A percentile compares a stretch with the other conserved stretches of the same genome.
phyloP scores from a whole-genome alignment of 2,329 filamentous ascomycete genomes.

The Chrysoporthe cubensis region DNA sequence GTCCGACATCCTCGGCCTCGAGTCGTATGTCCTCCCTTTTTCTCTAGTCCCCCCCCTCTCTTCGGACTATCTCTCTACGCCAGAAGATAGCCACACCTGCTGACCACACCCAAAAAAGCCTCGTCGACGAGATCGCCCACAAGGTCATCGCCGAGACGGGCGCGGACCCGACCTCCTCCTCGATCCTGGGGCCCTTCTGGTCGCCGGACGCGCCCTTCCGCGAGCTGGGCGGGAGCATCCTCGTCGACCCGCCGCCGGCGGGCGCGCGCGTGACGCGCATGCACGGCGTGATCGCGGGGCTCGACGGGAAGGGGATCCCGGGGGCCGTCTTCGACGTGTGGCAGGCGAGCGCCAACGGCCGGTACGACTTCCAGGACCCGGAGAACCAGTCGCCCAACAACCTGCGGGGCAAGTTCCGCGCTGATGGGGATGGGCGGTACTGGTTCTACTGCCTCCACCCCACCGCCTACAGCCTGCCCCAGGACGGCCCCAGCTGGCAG shows the following conservation, averaged over 20 bases:
- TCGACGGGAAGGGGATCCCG: slow-evolving; percentile 32
- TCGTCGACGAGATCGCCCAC: slow-evolving; percentile 68
- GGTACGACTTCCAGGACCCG: slow-evolving; percentile 66
- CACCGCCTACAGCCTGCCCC: slow-evolving; percentile 63
- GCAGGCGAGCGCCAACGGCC: slow-evolving; percentile 62
- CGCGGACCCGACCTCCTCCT: slow-evolving; percentile 60
- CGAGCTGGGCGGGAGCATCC: slow-evolving; percentile 57
- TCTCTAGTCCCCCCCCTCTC: no score
- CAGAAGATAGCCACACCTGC: neutral
- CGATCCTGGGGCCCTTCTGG: slow-evolving; percentile 72
- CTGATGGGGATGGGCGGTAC: slow-evolving; percentile 63
- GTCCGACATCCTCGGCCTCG: slow-evolving; percentile 65
- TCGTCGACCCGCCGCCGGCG: slow-evolving; percentile 46
- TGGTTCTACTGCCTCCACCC: slow-evolving; percentile 67
- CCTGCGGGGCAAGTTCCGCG: slow-evolving; percentile 66
- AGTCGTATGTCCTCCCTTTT: slow-evolving; percentile 41
- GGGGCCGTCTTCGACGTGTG: slow-evolving; percentile 63
- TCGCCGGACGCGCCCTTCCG: slow-evolving; percentile 61
- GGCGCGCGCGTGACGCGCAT: slow-evolving; percentile 53
- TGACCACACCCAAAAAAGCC: slow-evolving; percentile 28
- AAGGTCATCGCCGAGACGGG: slow-evolving; percentile 47
- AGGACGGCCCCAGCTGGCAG: slow-evolving; percentile 48
- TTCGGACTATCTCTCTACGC: slow-evolving; percentile 2
- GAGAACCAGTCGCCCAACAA: slow-evolving; percentile 64
- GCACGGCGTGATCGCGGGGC: slow-evolving; percentile 47